Conservation (phyloP, 176 grass and related monocot species). For the Eleusine indica region DNA sequence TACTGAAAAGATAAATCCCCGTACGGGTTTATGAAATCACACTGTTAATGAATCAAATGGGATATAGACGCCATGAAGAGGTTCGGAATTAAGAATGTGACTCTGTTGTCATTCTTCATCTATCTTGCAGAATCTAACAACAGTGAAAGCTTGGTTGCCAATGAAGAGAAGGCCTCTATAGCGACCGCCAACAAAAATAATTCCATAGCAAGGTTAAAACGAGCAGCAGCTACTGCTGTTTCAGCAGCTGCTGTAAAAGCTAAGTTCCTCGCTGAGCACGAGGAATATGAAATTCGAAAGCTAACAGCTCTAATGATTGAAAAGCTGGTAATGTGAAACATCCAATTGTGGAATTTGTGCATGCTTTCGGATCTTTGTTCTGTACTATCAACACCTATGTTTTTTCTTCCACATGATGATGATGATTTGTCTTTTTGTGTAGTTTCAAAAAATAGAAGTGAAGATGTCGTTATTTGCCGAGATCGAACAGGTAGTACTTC, state of each 20-base stretch:
- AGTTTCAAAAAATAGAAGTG: conserved; percentile 85
- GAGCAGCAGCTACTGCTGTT: conserved; percentile 79
- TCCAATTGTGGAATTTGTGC: background rate
- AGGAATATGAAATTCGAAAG: conserved; percentile 79
- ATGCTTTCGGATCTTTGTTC: conserved; percentile 15
- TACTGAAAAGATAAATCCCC: background rate
- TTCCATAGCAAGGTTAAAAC: conserved; percentile 74
- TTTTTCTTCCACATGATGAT: background rate
- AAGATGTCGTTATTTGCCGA: conserved; percentile 80
- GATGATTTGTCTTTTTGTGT: conserved; percentile 24
- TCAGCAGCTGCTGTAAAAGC: conserved; percentile 90
- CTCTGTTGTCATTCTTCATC: conserved; percentile 20
- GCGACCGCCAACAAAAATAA: conserved; percentile 39
- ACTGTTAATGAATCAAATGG: conserved; percentile 12
- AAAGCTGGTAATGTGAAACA: conserved; percentile 66
- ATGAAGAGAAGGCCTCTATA: conserved; percentile 48
- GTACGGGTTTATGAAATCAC: conserved; percentile 11
- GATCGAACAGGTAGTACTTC: conserved; percentile 66
- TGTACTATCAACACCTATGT: background rate
- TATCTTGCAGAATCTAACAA: conserved; percentile 54
- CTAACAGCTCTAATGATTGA: conserved; percentile 80
- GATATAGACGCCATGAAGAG: conserved; percentile 11
- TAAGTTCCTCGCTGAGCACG: conserved; percentile 82
- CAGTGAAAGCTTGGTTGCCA: conserved; percentile 34
- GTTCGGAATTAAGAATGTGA: conserved; percentile 28